A percentile compares a stretch with the other conserved stretches of the same genome.
Evolutionary conservation across 169 alveolate species (phyloP).

Genomic region (Eimeria necatrix): DNA sequence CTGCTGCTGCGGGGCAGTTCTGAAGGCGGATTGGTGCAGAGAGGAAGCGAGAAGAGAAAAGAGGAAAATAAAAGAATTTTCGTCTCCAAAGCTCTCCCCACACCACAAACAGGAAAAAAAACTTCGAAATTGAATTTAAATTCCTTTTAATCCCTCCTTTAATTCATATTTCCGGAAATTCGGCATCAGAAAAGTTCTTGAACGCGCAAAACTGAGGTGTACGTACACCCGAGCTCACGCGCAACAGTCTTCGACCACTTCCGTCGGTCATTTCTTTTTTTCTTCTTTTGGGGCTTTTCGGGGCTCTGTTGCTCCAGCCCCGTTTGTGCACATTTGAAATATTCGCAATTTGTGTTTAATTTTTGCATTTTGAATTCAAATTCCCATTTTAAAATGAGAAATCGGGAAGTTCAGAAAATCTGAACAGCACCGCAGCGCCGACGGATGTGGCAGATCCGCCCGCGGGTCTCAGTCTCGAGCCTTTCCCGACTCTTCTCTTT

Average conservation of each 20-base stretch:
- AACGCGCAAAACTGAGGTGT: conserved; percentile 20
- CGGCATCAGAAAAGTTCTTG: no score
- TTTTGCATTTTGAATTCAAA: not conserved
- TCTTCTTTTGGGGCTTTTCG: not conserved
- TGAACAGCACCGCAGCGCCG: not conserved
- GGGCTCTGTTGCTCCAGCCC: not conserved
- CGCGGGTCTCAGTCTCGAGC: not conserved
- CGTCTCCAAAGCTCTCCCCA: no score
- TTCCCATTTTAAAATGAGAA: not conserved
- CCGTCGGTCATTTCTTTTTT: no score
- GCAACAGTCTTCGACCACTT: no score
- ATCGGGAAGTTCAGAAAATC: not conserved
- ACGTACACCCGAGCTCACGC: conserved; percentile 10
- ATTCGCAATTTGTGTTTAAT: not conserved
- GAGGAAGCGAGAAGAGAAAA: no score
- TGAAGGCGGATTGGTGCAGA: no score
- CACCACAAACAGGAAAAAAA: no score
- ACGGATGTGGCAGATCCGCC: not conserved
- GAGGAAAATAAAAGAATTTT: no score
- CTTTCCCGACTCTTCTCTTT: not conserved
- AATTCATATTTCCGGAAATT: not conserved
- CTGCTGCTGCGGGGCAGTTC: no score
- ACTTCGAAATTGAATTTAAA: no score
- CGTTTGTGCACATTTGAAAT: not conserved
- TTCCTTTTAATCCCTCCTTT: not conserved